phyloP scores from a whole-genome alignment of 2,329 filamentous ascomycete species.

The Verticillium nonalfalfae region DNA sequence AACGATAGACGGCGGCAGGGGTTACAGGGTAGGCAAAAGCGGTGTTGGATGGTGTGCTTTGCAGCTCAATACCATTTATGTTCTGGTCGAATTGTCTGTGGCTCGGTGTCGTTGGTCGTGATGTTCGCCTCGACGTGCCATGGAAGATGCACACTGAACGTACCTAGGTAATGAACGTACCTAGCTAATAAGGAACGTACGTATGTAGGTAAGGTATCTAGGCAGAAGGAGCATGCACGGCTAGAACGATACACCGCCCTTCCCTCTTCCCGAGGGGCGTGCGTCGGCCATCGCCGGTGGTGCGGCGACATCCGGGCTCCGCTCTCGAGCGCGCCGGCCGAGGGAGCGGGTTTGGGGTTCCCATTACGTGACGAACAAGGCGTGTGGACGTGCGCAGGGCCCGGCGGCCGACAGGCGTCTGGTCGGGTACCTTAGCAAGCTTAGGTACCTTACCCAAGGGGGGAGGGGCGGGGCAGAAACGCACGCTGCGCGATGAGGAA shows the following conservation, averaged over 20 bases:
- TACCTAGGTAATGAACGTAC: too few species aligned
- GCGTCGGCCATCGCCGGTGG: background rate
- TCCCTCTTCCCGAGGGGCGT: background rate
- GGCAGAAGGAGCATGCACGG: background rate
- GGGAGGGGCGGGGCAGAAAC: background rate
- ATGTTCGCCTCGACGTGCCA: constrained; percentile 5
- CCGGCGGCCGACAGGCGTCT: too few species aligned
- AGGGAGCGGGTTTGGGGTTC: background rate
- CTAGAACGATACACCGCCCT: background rate
- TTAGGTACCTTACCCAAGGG: too few species aligned
- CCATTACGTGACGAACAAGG: background rate
- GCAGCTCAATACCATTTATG: background rate
- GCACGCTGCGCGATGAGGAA: background rate
- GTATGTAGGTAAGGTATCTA: too few species aligned
- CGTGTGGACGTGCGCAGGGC: background rate
- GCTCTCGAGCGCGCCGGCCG: background rate
- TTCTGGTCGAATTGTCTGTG: background rate
- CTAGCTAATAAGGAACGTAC: too few species aligned
- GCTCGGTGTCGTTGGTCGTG: constrained; percentile 31
- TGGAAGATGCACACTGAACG: background rate
- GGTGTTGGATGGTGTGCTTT: background rate
- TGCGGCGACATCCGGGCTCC: background rate
- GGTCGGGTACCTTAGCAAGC: too few species aligned
- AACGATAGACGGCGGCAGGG: background rate
- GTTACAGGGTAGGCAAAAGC: background rate